These are phyloP conservation scores for Adansonia grandidieri DNA, from an alignment of 441 rosid species.

Conservation along the genomic window DNA sequence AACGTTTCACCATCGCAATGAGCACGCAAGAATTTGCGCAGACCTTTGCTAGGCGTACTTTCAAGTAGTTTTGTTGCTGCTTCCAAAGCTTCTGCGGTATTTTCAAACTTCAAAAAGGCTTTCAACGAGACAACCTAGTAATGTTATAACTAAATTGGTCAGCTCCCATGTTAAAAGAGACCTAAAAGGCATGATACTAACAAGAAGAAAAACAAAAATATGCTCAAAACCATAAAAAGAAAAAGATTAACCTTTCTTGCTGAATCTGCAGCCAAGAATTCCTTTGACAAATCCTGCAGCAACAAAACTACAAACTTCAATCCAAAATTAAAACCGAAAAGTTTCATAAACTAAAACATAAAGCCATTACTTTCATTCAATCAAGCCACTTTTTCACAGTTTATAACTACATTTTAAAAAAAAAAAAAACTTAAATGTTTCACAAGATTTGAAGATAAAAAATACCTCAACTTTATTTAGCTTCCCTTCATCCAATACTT, in stretches of 20 bases:
- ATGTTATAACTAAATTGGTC: slow-evolving; percentile 11
- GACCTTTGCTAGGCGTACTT: slow-evolving; percentile 67
- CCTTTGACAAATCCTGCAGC: slow-evolving; percentile 68
- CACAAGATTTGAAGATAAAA: background rate
- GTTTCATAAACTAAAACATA: background rate
- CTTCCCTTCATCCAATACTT: slow-evolving; percentile 84
- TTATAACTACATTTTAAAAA: background rate
- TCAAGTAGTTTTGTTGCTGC: slow-evolving; percentile 72
- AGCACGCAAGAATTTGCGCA: slow-evolving; percentile 69
- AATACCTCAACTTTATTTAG: slow-evolving; percentile 80
- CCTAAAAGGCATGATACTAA: background rate
- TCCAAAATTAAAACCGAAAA: background rate
- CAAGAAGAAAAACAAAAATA: background rate
- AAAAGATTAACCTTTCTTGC: slow-evolving; percentile 60
- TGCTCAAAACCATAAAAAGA: slow-evolving; percentile 5
- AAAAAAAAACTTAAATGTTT: too few species aligned
- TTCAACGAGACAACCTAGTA: slow-evolving; percentile 70
- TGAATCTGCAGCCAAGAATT: slow-evolving; percentile 57
- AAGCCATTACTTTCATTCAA: background rate
- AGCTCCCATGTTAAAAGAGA: background rate
- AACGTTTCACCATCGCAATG: slow-evolving; percentile 72
- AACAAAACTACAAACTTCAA: slow-evolving; percentile 17
- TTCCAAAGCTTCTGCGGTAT: slow-evolving; percentile 86
- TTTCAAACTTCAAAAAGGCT: slow-evolving; percentile 86
- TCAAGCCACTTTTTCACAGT: background rate